Base-by-base conservation (phyloP, 177 flowering plant species). In the Telopea speciosissima region DNA sequence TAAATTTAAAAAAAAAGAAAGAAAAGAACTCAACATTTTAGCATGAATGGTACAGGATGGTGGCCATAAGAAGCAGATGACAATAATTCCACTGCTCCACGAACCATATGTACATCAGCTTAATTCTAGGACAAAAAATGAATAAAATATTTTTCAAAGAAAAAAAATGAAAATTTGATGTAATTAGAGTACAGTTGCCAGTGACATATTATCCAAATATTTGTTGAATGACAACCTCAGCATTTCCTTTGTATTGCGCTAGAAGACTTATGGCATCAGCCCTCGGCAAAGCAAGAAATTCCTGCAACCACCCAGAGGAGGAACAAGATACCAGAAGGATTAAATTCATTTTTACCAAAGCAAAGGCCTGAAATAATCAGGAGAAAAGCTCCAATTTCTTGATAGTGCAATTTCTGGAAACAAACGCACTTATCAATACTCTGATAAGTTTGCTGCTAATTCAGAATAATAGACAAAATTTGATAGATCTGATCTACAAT, bases 191-290 rank as follows among this genome's bases (percentile, higher is more conserved):
- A 68, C 62, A 31, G 24, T 66, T 62, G 56, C 36, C 68, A n/a
- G 65, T 40, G 40, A 40, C 5, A 13, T 8, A 14, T 84, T 89
- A 90, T 2, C 91, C 83, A 85, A 93, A 91, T 79, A 95, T 81
- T 76, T 95, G 96, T 82, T 93, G 95, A 65, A 95, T 95, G 33
- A 89, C 98, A 22, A 88, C 83, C 82, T 95, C 99, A 0, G 99
- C 97, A 81, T 89, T 89, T 42, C 99, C 97, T 70, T 90, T 88
- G 78, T 90, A 90, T 71, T 93, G 95, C 1, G 89, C 87, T 67
- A 95, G 87, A 67, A 93, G 97, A 77, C 93, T 97, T 72, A 95
- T 95, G 17, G 98, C 99, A 79, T 93, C 98, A 0, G 98, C 96
- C 83, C 99, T 85, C 1, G 98, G 96, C 81, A 95, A 81, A 59